These are phyloP conservation scores for Terfezia boudieri DNA, from an alignment of 495 filamentous ascomycete genomes.

Conservation along the genomic window DNA sequence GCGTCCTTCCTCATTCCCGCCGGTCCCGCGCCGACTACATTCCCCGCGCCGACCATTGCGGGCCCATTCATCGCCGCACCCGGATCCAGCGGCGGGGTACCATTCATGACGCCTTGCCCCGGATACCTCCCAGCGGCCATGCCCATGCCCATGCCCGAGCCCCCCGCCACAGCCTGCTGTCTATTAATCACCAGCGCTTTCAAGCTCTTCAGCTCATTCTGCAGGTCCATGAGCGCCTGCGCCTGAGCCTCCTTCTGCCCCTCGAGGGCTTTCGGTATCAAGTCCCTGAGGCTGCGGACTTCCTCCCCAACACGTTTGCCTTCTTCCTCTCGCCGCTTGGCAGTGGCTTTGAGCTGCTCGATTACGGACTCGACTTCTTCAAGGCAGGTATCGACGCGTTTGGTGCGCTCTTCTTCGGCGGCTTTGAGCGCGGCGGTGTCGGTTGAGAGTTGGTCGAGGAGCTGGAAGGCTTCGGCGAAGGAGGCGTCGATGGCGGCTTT, in stretches of 20 bases:
- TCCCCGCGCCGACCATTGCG: conserved; percentile 13
- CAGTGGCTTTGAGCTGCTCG: conserved; percentile 52
- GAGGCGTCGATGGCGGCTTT: conserved; percentile 78
- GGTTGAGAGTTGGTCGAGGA: conserved; percentile 74
- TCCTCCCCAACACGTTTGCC: conserved; percentile 67
- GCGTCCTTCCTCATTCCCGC: conserved; percentile 21
- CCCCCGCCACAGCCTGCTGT: conserved; percentile 4
- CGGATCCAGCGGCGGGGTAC: conserved; percentile 22
- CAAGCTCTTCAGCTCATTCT: conserved; percentile 72
- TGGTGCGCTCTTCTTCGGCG: conserved; percentile 62
- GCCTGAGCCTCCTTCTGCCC: conserved; percentile 71
- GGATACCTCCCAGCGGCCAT: neutral
- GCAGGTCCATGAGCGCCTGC: conserved; percentile 57
- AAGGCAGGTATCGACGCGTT: conserved; percentile 62
- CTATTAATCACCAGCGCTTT: conserved; percentile 39
- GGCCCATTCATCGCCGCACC: conserved; percentile 20
- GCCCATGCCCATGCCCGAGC: neutral
- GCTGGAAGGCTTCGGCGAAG: conserved; percentile 71
- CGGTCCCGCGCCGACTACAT: conserved; percentile 15
- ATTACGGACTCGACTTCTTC: conserved; percentile 68
- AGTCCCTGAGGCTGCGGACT: conserved; percentile 53
- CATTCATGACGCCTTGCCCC: conserved; percentile 15
- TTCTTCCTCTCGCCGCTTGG: conserved; percentile 62
- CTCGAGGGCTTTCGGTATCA: conserved; percentile 70
- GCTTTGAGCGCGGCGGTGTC: conserved; percentile 74